Evolutionary conservation across 495 filamentous ascomycete genomes (phyloP).

Genomic region (Aspergillus carlsbadensis): DNA sequence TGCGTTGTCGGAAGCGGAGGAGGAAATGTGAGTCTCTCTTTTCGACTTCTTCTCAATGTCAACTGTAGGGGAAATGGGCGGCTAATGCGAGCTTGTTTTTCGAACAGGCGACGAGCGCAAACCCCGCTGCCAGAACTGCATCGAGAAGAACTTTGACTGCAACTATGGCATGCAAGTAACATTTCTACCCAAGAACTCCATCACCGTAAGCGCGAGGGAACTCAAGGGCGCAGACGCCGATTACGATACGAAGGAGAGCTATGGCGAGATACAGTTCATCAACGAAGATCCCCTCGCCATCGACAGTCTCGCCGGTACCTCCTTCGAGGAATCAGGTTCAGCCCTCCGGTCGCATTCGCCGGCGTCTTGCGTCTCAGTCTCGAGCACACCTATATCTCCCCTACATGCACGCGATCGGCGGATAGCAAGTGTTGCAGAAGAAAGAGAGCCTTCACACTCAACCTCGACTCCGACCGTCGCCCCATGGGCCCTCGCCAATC

Average conservation of each 20-base stretch:
- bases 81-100: neutral
- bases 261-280: slow-evolving; percentile 33
- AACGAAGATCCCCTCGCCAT: slow-evolving; percentile 4
- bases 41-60: neutral
- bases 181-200: slow-evolving; percentile 42
- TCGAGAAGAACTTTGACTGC: slow-evolving; percentile 37
- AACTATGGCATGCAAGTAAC: slow-evolving; percentile 39
- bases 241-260: neutral
- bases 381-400: neutral
- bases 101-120: slow-evolving; percentile 41
- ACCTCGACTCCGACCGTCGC: neutral
- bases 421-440: neutral
- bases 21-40: slow-evolving; percentile 37
- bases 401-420: neutral
- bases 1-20: slow-evolving; percentile 41
- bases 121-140: slow-evolving; percentile 43
- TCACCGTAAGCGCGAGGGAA: slow-evolving; percentile 24
- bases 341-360: neutral
- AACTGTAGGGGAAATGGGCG: neutral
- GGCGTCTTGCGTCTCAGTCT: neutral
- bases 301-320: neutral
- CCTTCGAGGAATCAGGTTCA: no score
- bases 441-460: neutral
- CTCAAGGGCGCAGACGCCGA: slow-evolving; percentile 1
- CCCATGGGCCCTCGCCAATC: neutral